A percentile compares a stretch with the other conserved stretches of the same genome.
Evolutionary conservation across 805 yeast genomes (phyloP).

Genomic region (Nakazawaea ishiwadae): DNA sequence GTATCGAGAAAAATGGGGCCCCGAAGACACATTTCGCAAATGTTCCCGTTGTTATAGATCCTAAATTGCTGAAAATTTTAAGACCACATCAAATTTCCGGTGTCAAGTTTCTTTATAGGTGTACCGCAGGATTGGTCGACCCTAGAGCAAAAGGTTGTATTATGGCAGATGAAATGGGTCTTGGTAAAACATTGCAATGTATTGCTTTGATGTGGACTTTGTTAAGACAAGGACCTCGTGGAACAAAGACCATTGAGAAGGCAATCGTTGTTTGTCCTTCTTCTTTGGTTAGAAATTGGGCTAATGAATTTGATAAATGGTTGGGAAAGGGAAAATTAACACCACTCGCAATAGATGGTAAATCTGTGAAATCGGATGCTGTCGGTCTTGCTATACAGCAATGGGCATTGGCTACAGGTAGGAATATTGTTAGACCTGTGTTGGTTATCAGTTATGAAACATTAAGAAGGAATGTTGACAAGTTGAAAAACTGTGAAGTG

Average conservation of each 20-base stretch:
- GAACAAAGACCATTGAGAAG: slow-evolving; percentile 77
- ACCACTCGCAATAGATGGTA: slow-evolving; percentile 91
- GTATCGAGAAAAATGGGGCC: slow-evolving; percentile 50
- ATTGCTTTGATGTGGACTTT: slow-evolving; percentile 90
- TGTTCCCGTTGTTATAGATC: slow-evolving; percentile 96
- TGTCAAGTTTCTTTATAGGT: slow-evolving; percentile 82
- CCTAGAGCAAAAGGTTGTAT: slow-evolving; percentile 90
- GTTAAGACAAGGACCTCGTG: slow-evolving; percentile 82
- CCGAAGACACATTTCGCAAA: slow-evolving; percentile 54
- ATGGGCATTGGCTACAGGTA: slow-evolving; percentile 87
- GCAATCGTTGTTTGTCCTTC: slow-evolving; percentile 95
- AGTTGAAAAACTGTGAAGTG: slow-evolving; percentile 68
- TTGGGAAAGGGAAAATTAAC: slow-evolving; percentile 86
- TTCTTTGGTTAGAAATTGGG: slow-evolving; percentile 92
- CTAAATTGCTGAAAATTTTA: slow-evolving; percentile 72
- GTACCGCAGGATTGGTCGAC: slow-evolving; percentile 84
- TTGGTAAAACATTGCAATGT: slow-evolving; percentile 89
- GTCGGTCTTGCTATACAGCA: slow-evolving; percentile 62
- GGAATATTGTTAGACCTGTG: slow-evolving; percentile 89
- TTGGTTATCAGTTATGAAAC: slow-evolving; percentile 94
- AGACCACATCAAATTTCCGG: slow-evolving; percentile 98
- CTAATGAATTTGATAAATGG: slow-evolving; percentile 94
- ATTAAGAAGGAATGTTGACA: slow-evolving; percentile 75
- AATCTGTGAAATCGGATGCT: slow-evolving; percentile 65
- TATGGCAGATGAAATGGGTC: slow-evolving; percentile 98